Percentiles rank a stretch among this genome's conserved stretches.
These are phyloP conservation scores for Sextonia rubra DNA, from an alignment of 164 flowering plant genomes.

Conservation along the genomic window DNA sequence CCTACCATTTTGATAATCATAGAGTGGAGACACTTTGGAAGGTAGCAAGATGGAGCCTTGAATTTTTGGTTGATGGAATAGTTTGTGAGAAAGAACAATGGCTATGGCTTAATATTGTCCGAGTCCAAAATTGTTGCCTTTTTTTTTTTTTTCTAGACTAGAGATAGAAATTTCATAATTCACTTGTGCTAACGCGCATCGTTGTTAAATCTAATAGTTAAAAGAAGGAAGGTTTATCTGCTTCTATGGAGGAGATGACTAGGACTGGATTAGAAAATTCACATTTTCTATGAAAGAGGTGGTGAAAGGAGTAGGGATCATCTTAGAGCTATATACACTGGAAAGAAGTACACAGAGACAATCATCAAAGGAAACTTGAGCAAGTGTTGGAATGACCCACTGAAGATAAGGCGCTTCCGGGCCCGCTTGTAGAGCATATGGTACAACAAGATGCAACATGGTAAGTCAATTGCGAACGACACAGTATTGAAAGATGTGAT, in stretches of 20 bases:
- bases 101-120: slow-evolving; percentile 17
- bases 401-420: too few relatives aligned
- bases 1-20: slow-evolving; percentile 29
- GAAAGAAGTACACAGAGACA: slow-evolving; percentile 23
- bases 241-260: slow-evolving; percentile 45
- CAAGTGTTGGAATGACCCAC: slow-evolving; percentile 21
- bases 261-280: slow-evolving; percentile 35
- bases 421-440: too few relatives aligned
- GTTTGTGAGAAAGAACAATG: slow-evolving; percentile 21
- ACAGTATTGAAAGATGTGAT: slow-evolving; percentile 43
- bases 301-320: slow-evolving; percentile 11
- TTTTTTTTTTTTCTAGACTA: too few relatives aligned
- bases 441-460: slow-evolving; percentile 42
- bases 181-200: neutral
- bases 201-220: slow-evolving; percentile 13
- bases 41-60: slow-evolving; percentile 28
- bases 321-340: slow-evolving; percentile 38
- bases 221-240: slow-evolving; percentile 24
- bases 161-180: neutral
- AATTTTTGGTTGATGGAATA: slow-evolving; percentile 29
- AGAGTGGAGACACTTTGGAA: slow-evolving; percentile 31
- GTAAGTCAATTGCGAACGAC: slow-evolving; percentile 32
- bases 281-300: slow-evolving; percentile 16
- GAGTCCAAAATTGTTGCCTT: too few relatives aligned
- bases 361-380: slow-evolving; percentile 23